Evolutionary conservation across 2,329 filamentous ascomycete genomes (phyloP).

Genomic region (Stenocarpella maydis): DNA sequence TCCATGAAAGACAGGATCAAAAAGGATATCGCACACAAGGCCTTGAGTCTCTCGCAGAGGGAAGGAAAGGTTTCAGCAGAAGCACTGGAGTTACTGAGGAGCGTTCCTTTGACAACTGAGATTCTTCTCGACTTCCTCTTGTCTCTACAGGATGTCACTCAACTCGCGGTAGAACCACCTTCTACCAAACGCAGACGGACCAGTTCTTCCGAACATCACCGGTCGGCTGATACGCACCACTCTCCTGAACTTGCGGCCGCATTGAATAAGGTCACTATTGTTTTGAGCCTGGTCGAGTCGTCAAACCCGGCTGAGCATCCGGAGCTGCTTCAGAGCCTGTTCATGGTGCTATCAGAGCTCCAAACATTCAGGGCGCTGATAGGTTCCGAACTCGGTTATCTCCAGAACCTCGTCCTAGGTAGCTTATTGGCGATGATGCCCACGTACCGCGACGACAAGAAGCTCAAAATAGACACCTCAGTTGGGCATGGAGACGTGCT

Average conservation of each 20-base stretch:
- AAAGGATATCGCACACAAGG: slow-evolving; percentile 65
- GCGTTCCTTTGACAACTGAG: slow-evolving; percentile 75
- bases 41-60: slow-evolving; percentile 69
- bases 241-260: slow-evolving; percentile 71
- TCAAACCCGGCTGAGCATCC: slow-evolving; percentile 79
- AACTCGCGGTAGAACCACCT: slow-evolving; percentile 75
- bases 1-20: slow-evolving; percentile 72
- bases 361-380: slow-evolving; percentile 84
- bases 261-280: slow-evolving; percentile 81
- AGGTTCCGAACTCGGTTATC: slow-evolving; percentile 86
- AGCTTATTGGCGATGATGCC: slow-evolving; percentile 87
- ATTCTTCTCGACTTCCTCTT: slow-evolving; percentile 78
- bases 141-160: slow-evolving; percentile 75
- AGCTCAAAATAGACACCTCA: slow-evolving; percentile 75
- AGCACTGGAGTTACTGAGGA: slow-evolving; percentile 76
- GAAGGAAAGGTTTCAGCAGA: slow-evolving; percentile 54
- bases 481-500: slow-evolving; percentile 88
- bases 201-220: slow-evolving; percentile 74
- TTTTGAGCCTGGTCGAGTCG: slow-evolving; percentile 86
- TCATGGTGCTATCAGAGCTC: slow-evolving; percentile 84
- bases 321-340: slow-evolving; percentile 79
- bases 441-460: slow-evolving; percentile 69
- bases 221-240: slow-evolving; percentile 66
- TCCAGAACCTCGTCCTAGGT: slow-evolving; percentile 84
- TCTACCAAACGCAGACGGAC: slow-evolving; percentile 82